phyloP scores from a whole-genome alignment of 1,139 yeast genomes.

The Yamadazyma atmosphaerica region DNA sequence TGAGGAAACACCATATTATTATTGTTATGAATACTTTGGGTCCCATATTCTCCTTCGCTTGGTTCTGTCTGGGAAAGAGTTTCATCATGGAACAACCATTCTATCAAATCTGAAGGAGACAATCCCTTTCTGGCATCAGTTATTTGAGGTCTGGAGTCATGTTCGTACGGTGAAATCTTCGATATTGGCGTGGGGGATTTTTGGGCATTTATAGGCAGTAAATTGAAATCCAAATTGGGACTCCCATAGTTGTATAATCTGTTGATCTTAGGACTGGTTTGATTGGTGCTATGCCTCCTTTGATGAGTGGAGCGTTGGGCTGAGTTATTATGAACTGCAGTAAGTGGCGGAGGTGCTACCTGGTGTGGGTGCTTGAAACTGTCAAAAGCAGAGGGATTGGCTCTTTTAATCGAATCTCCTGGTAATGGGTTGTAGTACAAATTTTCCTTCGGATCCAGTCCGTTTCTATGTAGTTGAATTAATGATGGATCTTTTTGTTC shows the following conservation, averaged over 20 bases:
- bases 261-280: background rate
- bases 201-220: constrained; percentile 1
- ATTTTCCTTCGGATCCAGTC: too few relatives aligned
- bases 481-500: too few relatives aligned
- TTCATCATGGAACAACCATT: constrained; percentile 32
- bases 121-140: constrained; percentile 5
- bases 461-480: too few relatives aligned
- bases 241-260: constrained; percentile 1
- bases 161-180: background rate
- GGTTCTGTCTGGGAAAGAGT: constrained; percentile 7
- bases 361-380: background rate
- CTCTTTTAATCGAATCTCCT: background rate
- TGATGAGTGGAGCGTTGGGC: background rate
- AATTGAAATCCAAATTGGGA: constrained; percentile 1
- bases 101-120: constrained; percentile 31
- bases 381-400: background rate
- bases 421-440: too few relatives aligned
- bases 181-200: constrained; percentile 2
- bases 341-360: background rate
- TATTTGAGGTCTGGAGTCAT: background rate
- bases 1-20: constrained; percentile 1
- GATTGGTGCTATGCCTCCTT: background rate
- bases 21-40: constrained; percentile 5
- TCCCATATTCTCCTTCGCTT: constrained; percentile 5
- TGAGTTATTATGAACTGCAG: too few relatives aligned